Evolutionary conservation across 2,329 filamentous ascomycete species (phyloP).

Genomic region (Penicillium sp.): DNA sequence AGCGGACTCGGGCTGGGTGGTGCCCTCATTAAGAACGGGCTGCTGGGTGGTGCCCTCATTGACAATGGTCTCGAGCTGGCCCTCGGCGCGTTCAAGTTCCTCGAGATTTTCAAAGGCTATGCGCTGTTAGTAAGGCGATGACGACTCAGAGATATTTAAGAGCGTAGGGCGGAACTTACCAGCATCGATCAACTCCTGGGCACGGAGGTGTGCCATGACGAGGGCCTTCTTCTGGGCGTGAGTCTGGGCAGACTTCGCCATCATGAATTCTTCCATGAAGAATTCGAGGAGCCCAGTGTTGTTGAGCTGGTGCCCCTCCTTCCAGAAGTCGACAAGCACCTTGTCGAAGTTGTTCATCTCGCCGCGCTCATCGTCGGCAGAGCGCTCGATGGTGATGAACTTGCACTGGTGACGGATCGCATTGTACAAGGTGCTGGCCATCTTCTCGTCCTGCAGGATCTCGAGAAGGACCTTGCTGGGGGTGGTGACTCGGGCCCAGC

Average conservation of each 20-base stretch:
- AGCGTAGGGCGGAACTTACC: conserved; percentile 7
- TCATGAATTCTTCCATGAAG: conserved; percentile 44
- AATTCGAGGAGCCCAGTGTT: conserved; percentile 39
- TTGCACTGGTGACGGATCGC: conserved; percentile 39
- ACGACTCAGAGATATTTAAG: not conserved
- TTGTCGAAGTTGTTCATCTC: conserved; percentile 47
- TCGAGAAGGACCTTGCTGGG: conserved; percentile 33
- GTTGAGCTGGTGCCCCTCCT: conserved; percentile 33
- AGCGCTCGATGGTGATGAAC: conserved; percentile 37
- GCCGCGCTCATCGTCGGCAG: conserved; percentile 34
- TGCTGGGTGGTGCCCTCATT: not conserved
- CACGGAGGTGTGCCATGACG: conserved; percentile 31
- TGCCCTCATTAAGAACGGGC: not conserved
- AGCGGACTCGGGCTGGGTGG: not conserved
- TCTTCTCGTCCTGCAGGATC: conserved; percentile 30
- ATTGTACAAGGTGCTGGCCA: conserved; percentile 31
- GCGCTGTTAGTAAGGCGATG: not conserved
- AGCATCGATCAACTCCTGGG: conserved; percentile 28
- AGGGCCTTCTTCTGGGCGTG: conserved; percentile 23
- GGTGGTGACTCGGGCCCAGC: not conserved
- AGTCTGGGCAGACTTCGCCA: conserved; percentile 24
- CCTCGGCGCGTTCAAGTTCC: not conserved
- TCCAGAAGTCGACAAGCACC: conserved; percentile 39
- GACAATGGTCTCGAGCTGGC: not conserved
- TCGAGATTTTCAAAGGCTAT: not conserved